These are phyloP conservation scores for Umbelopsis vinacea DNA, from an alignment of 192 early-diverging fungal species.

Conservation along the genomic window DNA sequence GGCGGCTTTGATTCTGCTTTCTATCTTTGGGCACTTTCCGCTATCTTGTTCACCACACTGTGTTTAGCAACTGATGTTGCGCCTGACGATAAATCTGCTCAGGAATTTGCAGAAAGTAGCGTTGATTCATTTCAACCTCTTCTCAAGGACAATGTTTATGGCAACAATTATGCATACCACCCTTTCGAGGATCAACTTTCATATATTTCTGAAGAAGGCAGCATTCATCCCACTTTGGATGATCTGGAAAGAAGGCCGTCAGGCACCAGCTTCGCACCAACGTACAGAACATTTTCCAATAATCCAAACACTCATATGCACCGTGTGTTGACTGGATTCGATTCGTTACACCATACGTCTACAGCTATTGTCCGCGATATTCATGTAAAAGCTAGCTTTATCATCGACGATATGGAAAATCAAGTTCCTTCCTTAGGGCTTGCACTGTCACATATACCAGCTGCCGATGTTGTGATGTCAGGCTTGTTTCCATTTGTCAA, in stretches of 20 bases:
- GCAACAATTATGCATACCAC: not conserved
- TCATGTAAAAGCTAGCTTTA: constrained; percentile 14
- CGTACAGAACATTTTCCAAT: not conserved
- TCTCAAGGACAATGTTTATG: not conserved
- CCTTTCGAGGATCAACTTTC: constrained; percentile 7
- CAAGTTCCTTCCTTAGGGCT: not conserved
- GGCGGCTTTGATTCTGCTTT: constrained; percentile 10
- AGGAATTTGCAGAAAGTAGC: not conserved
- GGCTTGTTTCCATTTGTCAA: constrained; percentile 5
- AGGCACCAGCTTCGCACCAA: constrained; percentile 5
- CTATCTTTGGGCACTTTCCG: not conserved
- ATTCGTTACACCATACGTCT: constrained; percentile 15
- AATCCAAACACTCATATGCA: not conserved
- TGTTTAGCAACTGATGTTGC: constrained; percentile 13
- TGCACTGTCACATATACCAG: constrained; percentile 6
- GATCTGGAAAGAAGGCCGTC: constrained; percentile 1
- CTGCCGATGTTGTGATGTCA: constrained; percentile 13
- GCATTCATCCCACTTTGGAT: constrained; percentile 11
- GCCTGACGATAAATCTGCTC: constrained; percentile 1
- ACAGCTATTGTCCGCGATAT: constrained; percentile 15
- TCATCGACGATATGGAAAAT: constrained; percentile 3
- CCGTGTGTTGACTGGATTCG: constrained; percentile 14
- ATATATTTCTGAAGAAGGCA: constrained; percentile 14
- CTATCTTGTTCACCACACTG: constrained; percentile 1
- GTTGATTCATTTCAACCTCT: constrained; percentile 9